phyloP scores from a whole-genome alignment of 345 rosid genomes.

The Boechera retrofracta region DNA sequence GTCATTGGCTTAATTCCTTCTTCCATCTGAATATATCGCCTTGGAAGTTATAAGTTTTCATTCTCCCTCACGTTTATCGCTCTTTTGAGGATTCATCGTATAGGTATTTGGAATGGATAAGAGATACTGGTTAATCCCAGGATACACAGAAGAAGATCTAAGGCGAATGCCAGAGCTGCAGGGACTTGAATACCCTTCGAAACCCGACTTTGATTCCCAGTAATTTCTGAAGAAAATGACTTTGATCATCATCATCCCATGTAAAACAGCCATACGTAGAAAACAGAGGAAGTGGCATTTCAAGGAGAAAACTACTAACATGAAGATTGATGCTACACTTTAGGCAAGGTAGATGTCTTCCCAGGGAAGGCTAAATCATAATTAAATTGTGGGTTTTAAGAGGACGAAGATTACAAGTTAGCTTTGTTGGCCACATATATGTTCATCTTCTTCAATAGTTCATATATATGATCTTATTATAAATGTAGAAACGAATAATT shows the following conservation, averaged over 20 bases:
- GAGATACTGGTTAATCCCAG: slow-evolving; percentile 80
- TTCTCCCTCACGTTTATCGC: neutral
- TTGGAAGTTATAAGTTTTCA: slow-evolving; percentile 1
- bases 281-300: slow-evolving; percentile 15
- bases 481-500: neutral
- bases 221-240: slow-evolving; percentile 51
- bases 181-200: slow-evolving; percentile 94
- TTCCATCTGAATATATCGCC: slow-evolving; percentile 5
- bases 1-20: neutral
- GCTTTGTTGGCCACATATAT: slow-evolving; percentile 21
- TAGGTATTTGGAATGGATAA: slow-evolving; percentile 95
- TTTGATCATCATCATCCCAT: slow-evolving; percentile 25
- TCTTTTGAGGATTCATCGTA: neutral
- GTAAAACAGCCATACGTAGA: slow-evolving; percentile 37
- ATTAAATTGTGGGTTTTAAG: slow-evolving; percentile 11
- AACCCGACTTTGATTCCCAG: slow-evolving; percentile 82
- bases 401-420: neutral
- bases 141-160: slow-evolving; percentile 84
- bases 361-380: slow-evolving; percentile 1
- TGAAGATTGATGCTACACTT: slow-evolving; percentile 32
- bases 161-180: slow-evolving; percentile 88
- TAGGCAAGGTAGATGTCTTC: slow-evolving; percentile 25
- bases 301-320: slow-evolving; percentile 31
- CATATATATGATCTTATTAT: slow-evolving; percentile 1
- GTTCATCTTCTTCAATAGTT: slow-evolving; percentile 23